Conservation (phyloP, 2,329 filamentous ascomycete genomes). For the Alternaria brassicae region DNA sequence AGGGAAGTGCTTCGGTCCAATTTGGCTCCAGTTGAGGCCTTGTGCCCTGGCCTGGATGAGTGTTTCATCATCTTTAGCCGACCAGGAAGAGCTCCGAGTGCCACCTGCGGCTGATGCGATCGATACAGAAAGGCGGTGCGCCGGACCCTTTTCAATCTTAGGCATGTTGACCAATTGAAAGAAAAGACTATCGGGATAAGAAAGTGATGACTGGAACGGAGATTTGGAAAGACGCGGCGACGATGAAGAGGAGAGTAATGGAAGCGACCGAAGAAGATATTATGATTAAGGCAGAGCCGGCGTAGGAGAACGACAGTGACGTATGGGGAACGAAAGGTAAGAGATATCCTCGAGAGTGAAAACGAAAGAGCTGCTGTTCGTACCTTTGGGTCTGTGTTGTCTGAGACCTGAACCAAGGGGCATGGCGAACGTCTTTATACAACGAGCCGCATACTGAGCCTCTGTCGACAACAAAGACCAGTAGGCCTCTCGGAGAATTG, state of each 20-base stretch:
- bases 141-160: slow-evolving; percentile 50
- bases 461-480: slow-evolving; percentile 36
- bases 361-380: slow-evolving; percentile 44
- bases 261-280: slow-evolving; percentile 40
- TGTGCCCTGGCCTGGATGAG: slow-evolving; percentile 74
- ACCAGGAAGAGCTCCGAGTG: slow-evolving; percentile 65
- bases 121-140: slow-evolving; percentile 43
- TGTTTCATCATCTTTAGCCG: slow-evolving; percentile 73
- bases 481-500: slow-evolving; percentile 46
- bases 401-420: slow-evolving; percentile 30
- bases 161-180: slow-evolving; percentile 53
- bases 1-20: slow-evolving; percentile 77
- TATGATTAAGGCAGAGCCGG: slow-evolving; percentile 41
- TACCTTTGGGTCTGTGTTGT: slow-evolving; percentile 37
- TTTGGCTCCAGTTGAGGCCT: slow-evolving; percentile 83
- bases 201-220: slow-evolving; percentile 15
- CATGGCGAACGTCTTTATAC: slow-evolving; percentile 43
- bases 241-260: slow-evolving; percentile 25
- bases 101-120: slow-evolving; percentile 41
- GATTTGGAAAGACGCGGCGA: slow-evolving; percentile 23
- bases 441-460: slow-evolving; percentile 35
- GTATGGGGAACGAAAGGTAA: slow-evolving; percentile 40
- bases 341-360: slow-evolving; percentile 42
- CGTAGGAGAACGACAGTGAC: slow-evolving; percentile 42
- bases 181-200: slow-evolving; percentile 24